Evolutionary conservation across 2,329 filamentous ascomycete species (phyloP).

Genomic region (Stagonosporopsis chrysanthemi): DNA sequence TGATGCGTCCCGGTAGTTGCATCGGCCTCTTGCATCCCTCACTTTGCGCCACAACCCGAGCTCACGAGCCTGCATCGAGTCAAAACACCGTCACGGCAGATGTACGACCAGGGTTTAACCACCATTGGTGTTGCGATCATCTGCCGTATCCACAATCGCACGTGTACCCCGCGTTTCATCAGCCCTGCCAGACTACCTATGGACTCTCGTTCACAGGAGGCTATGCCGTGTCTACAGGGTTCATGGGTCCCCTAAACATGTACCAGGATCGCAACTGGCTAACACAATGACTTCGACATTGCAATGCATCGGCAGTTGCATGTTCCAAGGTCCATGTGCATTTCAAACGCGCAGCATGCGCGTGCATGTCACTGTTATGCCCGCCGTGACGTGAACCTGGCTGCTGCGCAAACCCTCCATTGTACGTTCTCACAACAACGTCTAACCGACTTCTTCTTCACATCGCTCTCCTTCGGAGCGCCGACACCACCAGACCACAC

Average conservation of each 20-base stretch:
- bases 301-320: background rate
- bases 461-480: background rate
- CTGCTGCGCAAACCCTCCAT: background rate
- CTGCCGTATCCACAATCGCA: slow-evolving; percentile 13
- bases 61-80: slow-evolving; percentile 6
- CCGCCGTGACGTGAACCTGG: background rate
- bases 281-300: background rate
- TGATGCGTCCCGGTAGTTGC: slow-evolving; percentile 9
- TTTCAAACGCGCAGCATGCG: background rate
- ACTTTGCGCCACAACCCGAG: slow-evolving; percentile 3
- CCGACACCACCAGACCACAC: background rate
- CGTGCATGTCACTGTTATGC: background rate
- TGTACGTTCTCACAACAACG: background rate
- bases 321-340: background rate
- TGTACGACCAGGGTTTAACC: background rate
- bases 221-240: background rate
- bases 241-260: background rate
- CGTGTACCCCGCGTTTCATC: slow-evolving; percentile 10
- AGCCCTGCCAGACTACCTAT: background rate
- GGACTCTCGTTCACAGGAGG: background rate
- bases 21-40: slow-evolving; percentile 10
- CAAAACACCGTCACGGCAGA: slow-evolving; percentile 1
- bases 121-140: background rate
- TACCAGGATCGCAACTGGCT: slow-evolving; percentile 2
- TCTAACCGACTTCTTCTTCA: background rate